These are phyloP conservation scores for Epichloe sylvatica DNA, from an alignment of 2,329 filamentous ascomycete genomes.

Conservation along the genomic window DNA sequence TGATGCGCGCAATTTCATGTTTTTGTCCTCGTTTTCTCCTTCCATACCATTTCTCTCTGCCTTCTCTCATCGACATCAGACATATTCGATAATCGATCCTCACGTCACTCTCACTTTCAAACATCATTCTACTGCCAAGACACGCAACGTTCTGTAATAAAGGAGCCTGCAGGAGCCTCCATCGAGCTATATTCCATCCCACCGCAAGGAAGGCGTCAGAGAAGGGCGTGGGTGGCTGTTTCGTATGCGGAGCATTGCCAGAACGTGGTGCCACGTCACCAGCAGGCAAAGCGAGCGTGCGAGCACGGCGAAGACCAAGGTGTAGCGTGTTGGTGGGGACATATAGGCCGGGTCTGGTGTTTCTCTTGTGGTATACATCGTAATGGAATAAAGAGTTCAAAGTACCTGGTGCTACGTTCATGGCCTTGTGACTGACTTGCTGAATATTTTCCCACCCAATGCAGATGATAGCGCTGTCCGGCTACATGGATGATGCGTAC, in stretches of 20 bases:
- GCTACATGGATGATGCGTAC: too few species aligned
- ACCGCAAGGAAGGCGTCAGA: background rate
- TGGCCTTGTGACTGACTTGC: background rate
- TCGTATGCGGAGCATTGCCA: background rate
- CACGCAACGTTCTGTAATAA: conserved; percentile 3
- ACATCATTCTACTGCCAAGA: background rate
- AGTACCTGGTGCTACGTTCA: background rate
- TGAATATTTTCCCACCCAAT: background rate
- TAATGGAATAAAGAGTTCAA: conserved; percentile 21
- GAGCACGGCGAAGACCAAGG: conserved; percentile 1
- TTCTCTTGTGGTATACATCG: conserved; percentile 19
- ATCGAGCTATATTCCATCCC: background rate
- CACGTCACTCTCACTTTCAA: background rate
- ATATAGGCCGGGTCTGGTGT: conserved; percentile 15
- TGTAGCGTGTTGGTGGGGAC: conserved; percentile 5
- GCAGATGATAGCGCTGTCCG: too few species aligned
- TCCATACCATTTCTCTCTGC: conserved; percentile 13
- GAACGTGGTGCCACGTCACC: background rate
- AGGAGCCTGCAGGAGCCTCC: background rate
- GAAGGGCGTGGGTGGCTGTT: background rate
- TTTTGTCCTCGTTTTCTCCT: conserved; percentile 14
- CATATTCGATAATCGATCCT: background rate
- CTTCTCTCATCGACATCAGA: conserved; percentile 4
- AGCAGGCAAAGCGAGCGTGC: conserved; percentile 3
- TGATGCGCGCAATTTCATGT: conserved; percentile 14